Base-by-base conservation (phyloP, 1,284 basidiomycete species). In the Trichosporon coremiiforme region DNA sequence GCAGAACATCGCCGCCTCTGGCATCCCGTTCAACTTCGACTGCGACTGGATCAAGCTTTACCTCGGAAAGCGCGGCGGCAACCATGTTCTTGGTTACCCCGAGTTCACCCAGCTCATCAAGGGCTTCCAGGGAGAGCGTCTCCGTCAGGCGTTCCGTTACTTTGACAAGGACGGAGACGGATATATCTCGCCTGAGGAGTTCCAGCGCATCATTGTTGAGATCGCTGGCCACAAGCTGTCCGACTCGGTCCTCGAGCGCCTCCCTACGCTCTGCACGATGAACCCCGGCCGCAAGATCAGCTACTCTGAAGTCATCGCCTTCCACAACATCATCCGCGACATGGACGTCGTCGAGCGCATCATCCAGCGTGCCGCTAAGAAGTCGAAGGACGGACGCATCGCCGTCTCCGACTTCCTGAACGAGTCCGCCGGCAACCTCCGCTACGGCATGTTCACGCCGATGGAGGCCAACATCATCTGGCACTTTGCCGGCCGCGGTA, bases 391-490 rank as follows among this genome's bases (percentile, higher is more conserved):
- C 77, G 94, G 95, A 7, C 90, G 93, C 64, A 95, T 98, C 68
- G 80, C 81, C 66, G 75, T 82, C 4, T 79, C 82, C 50, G 86
- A 86, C 71, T 86, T 86, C 73, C 74, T 85, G 66, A 81, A 86
- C 75, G 82, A 85, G 72, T 84, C 85, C 12, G 82, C 84, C 1
- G 74, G 74, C 12, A 78, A 76, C 74, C 93, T 94, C 75, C 91
- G 94, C 62, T 96, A 96, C 82, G 91, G 91, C 45, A 87, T 94
- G 66, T 96, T 97, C 82, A 95, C 93, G 0, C 95, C 95, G 2
- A 95, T 97, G 92, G 94, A 98, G 76, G 94, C 93, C 31, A 90
- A 90, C 69, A 96, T 97, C 77, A 90, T 97, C 77, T 98, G 96
- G 85, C 95, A 98, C 83, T 97, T 97, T 84, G 94, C 93, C 17